Evolutionary conservation across 2,329 filamentous ascomycete species (phyloP).

Genomic region (Tolypocladium inflatum): DNA sequence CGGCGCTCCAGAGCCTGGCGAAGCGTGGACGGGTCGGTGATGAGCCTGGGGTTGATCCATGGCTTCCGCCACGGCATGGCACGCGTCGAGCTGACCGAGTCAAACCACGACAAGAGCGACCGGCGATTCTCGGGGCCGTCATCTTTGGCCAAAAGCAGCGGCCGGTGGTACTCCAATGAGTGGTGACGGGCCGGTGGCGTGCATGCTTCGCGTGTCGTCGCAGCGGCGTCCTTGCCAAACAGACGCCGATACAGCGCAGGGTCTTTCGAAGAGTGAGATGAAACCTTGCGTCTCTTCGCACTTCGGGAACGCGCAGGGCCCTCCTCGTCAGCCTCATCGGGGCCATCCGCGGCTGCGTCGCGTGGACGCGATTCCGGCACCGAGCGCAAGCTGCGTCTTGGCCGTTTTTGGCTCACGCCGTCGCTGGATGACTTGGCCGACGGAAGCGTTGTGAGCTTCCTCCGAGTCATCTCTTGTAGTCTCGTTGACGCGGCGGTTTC

Average conservation of each 20-base stretch:
- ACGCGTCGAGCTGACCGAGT: constrained; percentile 33
- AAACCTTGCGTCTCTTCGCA: constrained; percentile 6
- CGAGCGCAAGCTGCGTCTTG: neutral
- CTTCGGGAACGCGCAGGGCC: neutral
- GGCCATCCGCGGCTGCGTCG: neutral
- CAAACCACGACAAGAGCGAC: constrained; percentile 42
- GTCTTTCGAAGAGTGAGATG: neutral
- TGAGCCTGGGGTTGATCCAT: constrained; percentile 38
- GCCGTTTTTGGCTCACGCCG: neutral
- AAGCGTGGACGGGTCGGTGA: constrained; percentile 21
- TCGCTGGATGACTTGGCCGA: neutral
- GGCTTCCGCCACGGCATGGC: constrained; percentile 50
- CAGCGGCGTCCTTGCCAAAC: constrained; percentile 1
- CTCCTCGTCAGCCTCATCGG: neutral
- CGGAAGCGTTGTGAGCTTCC: neutral
- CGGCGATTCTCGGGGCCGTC: constrained; percentile 21
- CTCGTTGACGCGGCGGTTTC: neutral
- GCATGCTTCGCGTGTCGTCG: constrained; percentile 5
- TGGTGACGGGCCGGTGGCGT: constrained; percentile 7
- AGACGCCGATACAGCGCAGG: constrained; percentile 1
- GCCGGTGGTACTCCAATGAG: constrained; percentile 33
- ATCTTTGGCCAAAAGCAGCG: constrained; percentile 32
- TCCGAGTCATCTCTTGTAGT: neutral
- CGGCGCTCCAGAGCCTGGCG: constrained; percentile 37
- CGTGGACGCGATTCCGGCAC: neutral